Evolutionary conservation across 1,284 basidiomycete genomes (phyloP), one percentile per base, ranked within the genome.

Genomic region (Blastosporella zonata): DNA sequence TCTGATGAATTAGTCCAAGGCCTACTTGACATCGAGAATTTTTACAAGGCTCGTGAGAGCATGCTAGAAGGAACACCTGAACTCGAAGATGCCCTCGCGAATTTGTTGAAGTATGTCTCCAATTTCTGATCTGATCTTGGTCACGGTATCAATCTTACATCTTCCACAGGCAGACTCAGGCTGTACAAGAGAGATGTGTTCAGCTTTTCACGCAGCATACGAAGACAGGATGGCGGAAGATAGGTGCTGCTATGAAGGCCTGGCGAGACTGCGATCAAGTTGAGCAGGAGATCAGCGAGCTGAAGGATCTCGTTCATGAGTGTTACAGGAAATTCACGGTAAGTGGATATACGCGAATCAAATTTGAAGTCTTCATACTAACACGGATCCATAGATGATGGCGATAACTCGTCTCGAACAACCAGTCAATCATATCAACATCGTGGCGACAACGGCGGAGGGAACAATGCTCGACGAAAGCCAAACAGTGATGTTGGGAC

Each of bases 311-410:
- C 28, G 34, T 55, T 12, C 51, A 55, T 15, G 40, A 44, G 33
- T 56, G 55, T 36, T 56, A 49, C 33, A 50, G 47, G 27, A 50
- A 51, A 23, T 57, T 58, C 20, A 57, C 57, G 7, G 57, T 55
- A 47, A 49, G 55, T 39, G 12, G 31, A 42, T 12, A 9, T 9
- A 7, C 21, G 18, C 15, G 31, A n/a, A 13, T 20, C 8, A 9
- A 21, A 10, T 1, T 15, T 10, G 8, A 17, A 1, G 8, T 17
- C 15, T 33, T 10, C 8, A 15, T 15, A 27, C 10, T 10, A 2
- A 25, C 21, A 43, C 18, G n/a, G n/a, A 23, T 25, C 27, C 6
- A 9, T 22, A 53, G 55, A 49, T 47, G 20, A 51, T 58, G 36
- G 49, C 57, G 2, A 44, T 49, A 13, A 47, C 54, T 38, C 51